A percentile compares a stretch with the other conserved stretches of the same genome.
phyloP scores from a whole-genome alignment of 805 yeast species.

The Wickerhamomyces chaumierensis region DNA sequence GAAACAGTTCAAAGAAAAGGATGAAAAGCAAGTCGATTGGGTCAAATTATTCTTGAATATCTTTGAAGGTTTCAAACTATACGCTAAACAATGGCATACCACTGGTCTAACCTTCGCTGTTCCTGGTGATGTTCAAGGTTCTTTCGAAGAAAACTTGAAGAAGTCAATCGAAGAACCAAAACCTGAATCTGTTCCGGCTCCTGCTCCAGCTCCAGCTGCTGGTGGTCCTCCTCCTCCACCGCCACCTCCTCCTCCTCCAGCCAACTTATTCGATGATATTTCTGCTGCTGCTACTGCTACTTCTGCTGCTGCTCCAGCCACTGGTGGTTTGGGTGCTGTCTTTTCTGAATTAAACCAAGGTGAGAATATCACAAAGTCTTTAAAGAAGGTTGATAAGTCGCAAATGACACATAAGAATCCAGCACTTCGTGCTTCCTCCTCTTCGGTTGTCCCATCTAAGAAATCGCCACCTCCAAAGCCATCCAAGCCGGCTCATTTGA shows the following conservation, averaged over 20 bases:
- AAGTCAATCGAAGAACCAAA: slow-evolving; percentile 18
- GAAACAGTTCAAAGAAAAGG: slow-evolving; percentile 71
- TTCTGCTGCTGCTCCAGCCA: slow-evolving; percentile 15
- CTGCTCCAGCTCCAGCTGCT: slow-evolving; percentile 88
- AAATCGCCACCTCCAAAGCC: slow-evolving; percentile 54
- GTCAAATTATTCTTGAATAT: slow-evolving; percentile 52
- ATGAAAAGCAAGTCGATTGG: slow-evolving; percentile 69
- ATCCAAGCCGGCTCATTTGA: slow-evolving; percentile 61
- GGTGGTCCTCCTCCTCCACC: slow-evolving; percentile 81
- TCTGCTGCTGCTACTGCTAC: slow-evolving; percentile 14
- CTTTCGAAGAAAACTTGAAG: slow-evolving; percentile 39
- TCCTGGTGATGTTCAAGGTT: slow-evolving; percentile 32
- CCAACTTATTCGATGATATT: slow-evolving; percentile 44
- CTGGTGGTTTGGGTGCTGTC: slow-evolving; percentile 72
- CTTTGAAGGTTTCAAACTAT: slow-evolving; percentile 59
- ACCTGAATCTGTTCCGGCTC: slow-evolving; percentile 25
- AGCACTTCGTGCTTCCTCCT: slow-evolving; percentile 49
- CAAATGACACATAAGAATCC: slow-evolving; percentile 94
- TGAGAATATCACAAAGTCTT: slow-evolving; percentile 67
- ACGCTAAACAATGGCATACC: slow-evolving; percentile 67
- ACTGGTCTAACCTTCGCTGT: slow-evolving; percentile 80
- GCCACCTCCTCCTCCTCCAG: slow-evolving; percentile 94
- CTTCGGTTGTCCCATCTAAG: slow-evolving; percentile 33
- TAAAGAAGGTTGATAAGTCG: slow-evolving; percentile 86
- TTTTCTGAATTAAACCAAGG: slow-evolving; percentile 89